Conservation (phyloP, 345 rosid genomes). For the Limnanthes douglasii region DNA sequence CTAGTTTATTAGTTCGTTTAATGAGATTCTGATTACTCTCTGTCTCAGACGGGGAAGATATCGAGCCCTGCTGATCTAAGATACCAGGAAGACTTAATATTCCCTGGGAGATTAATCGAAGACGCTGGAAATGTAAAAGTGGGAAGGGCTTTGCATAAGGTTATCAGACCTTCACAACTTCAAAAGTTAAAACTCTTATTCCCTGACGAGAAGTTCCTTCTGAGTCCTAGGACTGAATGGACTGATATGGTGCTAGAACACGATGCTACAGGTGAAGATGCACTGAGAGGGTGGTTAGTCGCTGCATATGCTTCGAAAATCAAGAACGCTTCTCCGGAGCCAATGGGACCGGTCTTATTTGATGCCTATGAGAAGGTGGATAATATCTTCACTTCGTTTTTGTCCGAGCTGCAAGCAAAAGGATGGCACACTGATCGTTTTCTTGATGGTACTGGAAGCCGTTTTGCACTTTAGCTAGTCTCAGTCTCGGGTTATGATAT, state of each 20-base stretch:
- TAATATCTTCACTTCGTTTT: slow-evolving; percentile 28
- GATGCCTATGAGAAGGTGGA: slow-evolving; percentile 63
- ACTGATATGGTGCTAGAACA: slow-evolving; percentile 68
- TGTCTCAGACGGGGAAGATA: slow-evolving; percentile 51
- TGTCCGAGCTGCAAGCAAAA: slow-evolving; percentile 50
- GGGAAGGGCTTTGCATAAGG: slow-evolving; percentile 55
- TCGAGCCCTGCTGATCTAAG: slow-evolving; percentile 76
- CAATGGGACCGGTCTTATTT: slow-evolving; percentile 19
- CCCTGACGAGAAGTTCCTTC: slow-evolving; percentile 60
- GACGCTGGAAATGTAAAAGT: slow-evolving; percentile 84
- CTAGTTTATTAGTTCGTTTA: slow-evolving; percentile 4
- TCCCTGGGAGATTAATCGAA: slow-evolving; percentile 63
- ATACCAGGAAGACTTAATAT: slow-evolving; percentile 54
- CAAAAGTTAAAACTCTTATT: slow-evolving; percentile 39
- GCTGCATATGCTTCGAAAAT: slow-evolving; percentile 51
- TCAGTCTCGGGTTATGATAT: too few species aligned
- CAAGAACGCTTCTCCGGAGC: slow-evolving; percentile 18
- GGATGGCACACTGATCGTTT: slow-evolving; percentile 95
- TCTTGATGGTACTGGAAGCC: slow-evolving; percentile 69
- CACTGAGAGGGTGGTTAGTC: slow-evolving; percentile 87
- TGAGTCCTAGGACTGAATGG: slow-evolving; percentile 35
- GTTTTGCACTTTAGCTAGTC: slow-evolving; percentile 53
- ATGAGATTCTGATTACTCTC: slow-evolving; percentile 8
- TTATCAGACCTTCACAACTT: slow-evolving; percentile 51
- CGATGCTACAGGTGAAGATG: slow-evolving; percentile 79